Evolutionary conservation across 2,329 filamentous ascomycete species (phyloP), one percentile per base, ranked within the genome.

Genomic region (Pseudogymnoascus sp.): DNA sequence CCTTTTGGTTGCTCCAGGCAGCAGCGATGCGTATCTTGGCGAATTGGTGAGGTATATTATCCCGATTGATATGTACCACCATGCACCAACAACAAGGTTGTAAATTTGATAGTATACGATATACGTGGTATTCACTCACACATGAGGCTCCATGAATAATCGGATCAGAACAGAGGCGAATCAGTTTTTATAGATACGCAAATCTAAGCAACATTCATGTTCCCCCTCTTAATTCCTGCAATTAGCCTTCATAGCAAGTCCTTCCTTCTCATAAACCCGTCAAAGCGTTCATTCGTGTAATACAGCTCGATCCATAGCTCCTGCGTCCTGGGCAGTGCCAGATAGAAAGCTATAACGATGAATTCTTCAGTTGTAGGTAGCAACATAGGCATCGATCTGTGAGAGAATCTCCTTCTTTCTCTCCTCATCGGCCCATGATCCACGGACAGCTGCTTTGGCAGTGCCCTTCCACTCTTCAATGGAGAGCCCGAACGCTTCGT

Each of bases 401-500:
- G 61, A 61, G 67, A 86, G 66, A 62, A 91, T 71, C 66, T 81
- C 78, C 4, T 69, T 69, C 75, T 91, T 91, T 69, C 89, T 80
- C 64, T 76, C 76, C 38, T 82, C 76, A 33, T 75, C 75, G 69
- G 87, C 87, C 88, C 88, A 91, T 69, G 87, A 90, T 22, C 84
- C 86, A 63, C 82, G 75, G 9, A 91, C 83, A 18, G 82, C 78
- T 37, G 82, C 82, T 64, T 77, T 77, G 9, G 81, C 83, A 68
- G 92, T 86, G 5, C 69, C 73, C 65, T 75, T 78, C 89, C 88
- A 91, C 60, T 92, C 87, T n/a, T 75, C 72, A 3, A 85, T 73
- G 20, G 72, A 79, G 65, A 92, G 72, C 3, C 75, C 70, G 71
- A 90, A 90, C 0, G 85, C 83, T 41, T 90, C 85, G 71, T 92